Evolutionary conservation across 1,139 yeast genomes (phyloP), one percentile per base, ranked within the genome.

Genomic region (Taphrina deformans): DNA sequence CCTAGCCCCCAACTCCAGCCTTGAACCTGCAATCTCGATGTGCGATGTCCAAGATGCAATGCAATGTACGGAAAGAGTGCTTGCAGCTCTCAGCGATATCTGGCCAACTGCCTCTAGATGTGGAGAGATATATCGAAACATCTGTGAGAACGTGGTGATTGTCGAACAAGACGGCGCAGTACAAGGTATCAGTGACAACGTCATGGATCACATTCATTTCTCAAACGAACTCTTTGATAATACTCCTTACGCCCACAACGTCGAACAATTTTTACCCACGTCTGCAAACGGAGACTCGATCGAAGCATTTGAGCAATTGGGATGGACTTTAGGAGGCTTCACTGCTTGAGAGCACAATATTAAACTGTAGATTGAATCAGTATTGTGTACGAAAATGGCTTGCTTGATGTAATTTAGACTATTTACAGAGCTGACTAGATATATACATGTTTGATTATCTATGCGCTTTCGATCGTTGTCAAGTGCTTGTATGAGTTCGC

Each of bases 91-190:
- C 60, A 60, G 66, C 9, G 68, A 63, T 24, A 55, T 65, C 53
- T 67, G 69, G 69, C 67, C 68, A 9, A 66, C 66, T 29, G 69
- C 67, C 6, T 65, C 60, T n/a, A 53, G 67, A 14, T 67, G 69
- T 16, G 46, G 45, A 10, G 55, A 51, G 23, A 21, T 59, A 2
- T 59, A 35, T n/a, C 35, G 52, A 16, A 44, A 38, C n/a, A 44
- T 59, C 7, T 59, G 63, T 35, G 33, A 35, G 12, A 48, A 40
- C 12, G 63, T 59, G 18, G 63, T 59, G 10, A 53, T 59, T 9
- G 12, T 24, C 10, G 35, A 52, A 24, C 63, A 51, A 27, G 50
- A 50, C 18, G 63, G 55, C 29, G 63, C 38, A 10, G 41, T 51
- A 14, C 48, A 35, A 12, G 63, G 55, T 9, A 50, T 59, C 7